Evolutionary conservation across 495 filamentous ascomycete genomes (phyloP).

Genomic region (Penicillium lagena): DNA sequence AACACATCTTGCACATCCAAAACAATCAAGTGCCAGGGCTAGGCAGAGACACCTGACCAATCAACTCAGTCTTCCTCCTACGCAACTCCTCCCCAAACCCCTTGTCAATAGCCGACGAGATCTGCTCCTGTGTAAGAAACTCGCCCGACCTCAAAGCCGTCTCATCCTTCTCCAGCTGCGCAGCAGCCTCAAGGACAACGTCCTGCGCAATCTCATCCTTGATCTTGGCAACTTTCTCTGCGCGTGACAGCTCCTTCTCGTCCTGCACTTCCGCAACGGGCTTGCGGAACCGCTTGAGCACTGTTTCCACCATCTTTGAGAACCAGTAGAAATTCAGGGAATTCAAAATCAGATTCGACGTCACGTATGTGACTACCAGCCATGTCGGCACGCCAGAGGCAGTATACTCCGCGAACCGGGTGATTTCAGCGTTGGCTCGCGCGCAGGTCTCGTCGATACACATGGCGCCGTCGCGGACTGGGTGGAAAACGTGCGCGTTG

Average conservation of each 20-base stretch:
- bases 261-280: constrained; percentile 16
- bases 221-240: constrained; percentile 4
- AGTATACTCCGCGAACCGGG: constrained; percentile 44
- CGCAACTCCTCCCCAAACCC: constrained; percentile 20
- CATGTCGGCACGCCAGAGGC: constrained; percentile 60
- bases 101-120: constrained; percentile 21
- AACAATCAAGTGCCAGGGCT: constrained; percentile 2
- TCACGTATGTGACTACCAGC: constrained; percentile 71
- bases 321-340: constrained; percentile 94
- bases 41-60: constrained; percentile 15
- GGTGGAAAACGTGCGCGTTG: constrained; percentile 30
- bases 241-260: background rate
- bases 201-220: constrained; percentile 26
- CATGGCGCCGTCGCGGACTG: constrained; percentile 19
- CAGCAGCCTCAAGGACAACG: constrained; percentile 31
- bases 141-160: constrained; percentile 22
- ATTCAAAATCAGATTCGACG: constrained; percentile 74
- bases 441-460: constrained; percentile 30
- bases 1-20: background rate
- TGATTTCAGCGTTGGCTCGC: constrained; percentile 38
- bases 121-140: constrained; percentile 11
- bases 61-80: constrained; percentile 18
- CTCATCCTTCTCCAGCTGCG: constrained; percentile 29
- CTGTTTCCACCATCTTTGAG: constrained; percentile 89
- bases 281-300: constrained; percentile 76